Evolutionary conservation across 208 protist species (phyloP), one percentile per base, ranked within the genome.

Genomic region (Vickermania ingenoplastis): DNA sequence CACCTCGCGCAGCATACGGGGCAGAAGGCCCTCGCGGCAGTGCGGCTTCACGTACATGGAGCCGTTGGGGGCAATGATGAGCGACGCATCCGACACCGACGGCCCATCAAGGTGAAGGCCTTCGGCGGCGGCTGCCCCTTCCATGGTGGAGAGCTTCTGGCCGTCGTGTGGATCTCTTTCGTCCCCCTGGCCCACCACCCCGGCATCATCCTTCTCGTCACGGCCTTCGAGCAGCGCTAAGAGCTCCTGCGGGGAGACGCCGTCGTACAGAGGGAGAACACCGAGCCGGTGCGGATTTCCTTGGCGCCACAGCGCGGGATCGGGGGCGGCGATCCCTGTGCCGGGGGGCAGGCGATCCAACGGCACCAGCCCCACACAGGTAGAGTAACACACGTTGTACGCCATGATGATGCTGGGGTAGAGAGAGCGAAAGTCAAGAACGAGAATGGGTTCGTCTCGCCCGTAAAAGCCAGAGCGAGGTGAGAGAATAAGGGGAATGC

Each of bases 331-430:
- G 52, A 26, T 29, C 21, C 24, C 30, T 0, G 21, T 67, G 58
- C 2, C 27, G 23, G 7, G 11, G 7, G 36, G 36, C 36, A 45
- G 36, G 7, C 17, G 36, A 45, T 45, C 36, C 11, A 45, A 17
- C 11, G 36, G 36, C 52, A 92, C 77, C 25, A 77, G 62, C 4
- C 83, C 86, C 21, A 93, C 51, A 50, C 81, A 93, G 1, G 89
- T 92, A 2, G 77, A 96, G 79, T 99, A 99, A 77, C 98, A 99
- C 14, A 99, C 83, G 75, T 99, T 99, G 82, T 99, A 99, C n/a
- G 99, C 98, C 71, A 99, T 99, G 83, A 99, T 99, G 71, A 99
- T 98, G 55, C 97, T 99, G 2, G 99, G 99, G 87, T 99, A 99
- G 45, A 99, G 84, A 50, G 96, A 99, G 13, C 97, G 89, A 71